Evolutionary conservation across 352 stramenopile genomes (phyloP), one percentile per base, ranked within the genome.

Genomic region (Peronospora farinosa): DNA sequence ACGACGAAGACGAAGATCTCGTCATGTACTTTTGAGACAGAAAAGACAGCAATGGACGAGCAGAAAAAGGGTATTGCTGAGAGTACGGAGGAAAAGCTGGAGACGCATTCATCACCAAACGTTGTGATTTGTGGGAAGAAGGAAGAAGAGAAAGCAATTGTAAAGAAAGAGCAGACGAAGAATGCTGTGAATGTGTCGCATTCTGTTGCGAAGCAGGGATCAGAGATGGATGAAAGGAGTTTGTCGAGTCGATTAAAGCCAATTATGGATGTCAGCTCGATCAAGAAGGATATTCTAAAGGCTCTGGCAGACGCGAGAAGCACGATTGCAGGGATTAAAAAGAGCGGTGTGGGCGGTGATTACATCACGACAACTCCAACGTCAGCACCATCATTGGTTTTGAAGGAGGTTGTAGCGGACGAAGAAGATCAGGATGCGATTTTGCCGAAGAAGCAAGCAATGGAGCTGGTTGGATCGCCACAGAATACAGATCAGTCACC

Each of bases 221-320:
- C 13, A 7, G 19, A 32, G 10, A 21, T n/a, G 7, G 36, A 57
- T 21, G 33, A 39, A 13, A 38, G 12, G 1, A 36, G 17, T 19
- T 2, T 11, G 8, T 3, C 12, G 8, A 30, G 21, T 31, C 8
- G 23, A 16, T 16, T 42, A 2, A 54, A 63, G 35, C 43, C 63
- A 42, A 31, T 53, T 2, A 49, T 92, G 12, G 69, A 93, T 46
- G 78, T 91, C 28, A 77, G 59, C 17, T 75, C 78, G 0, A 89
- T 93, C 51, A 91, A 93, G 57, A 65, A 75, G 49, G 65, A 91
- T 41, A 84, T 93, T 40, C 43, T 93, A 5, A 91, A 90, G 47
- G 82, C 77, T 5, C 47, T 93, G 19, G 80, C 79, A 3, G 72
- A 88, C 25, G 82, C 82, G 6, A 68, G 81, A 33, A 90, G 64